Percentiles rank a stretch among this genome's conserved stretches.
Evolutionary conservation across 2,329 filamentous ascomycete species (phyloP).

Genomic region (Cytospora piceae): DNA sequence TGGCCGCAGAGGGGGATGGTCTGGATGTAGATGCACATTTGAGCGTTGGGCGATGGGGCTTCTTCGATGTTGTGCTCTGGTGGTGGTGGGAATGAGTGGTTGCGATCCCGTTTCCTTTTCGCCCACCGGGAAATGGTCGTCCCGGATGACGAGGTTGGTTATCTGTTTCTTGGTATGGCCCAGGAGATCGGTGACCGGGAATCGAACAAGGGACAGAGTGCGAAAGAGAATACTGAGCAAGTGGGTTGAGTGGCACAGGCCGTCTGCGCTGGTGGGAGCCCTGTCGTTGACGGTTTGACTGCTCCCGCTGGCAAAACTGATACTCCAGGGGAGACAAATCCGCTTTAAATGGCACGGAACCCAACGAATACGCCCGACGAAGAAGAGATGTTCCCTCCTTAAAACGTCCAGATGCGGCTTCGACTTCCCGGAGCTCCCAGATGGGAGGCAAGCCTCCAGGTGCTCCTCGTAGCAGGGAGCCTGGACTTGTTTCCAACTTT

Average conservation of each 20-base stretch:
- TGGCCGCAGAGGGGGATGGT: conserved; percentile 35
- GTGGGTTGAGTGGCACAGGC: background rate
- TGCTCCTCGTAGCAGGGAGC: background rate
- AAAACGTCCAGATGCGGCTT: background rate
- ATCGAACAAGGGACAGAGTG: background rate
- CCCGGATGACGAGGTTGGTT: background rate
- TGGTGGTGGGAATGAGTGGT: background rate
- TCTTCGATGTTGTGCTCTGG: background rate
- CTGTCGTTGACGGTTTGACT: background rate
- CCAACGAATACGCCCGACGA: background rate
- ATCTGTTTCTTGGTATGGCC: background rate
- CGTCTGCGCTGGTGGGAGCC: background rate
- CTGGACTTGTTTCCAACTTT: background rate
- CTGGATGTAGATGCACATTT: conserved; percentile 36
- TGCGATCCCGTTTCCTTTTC: background rate
- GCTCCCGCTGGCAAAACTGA: background rate
- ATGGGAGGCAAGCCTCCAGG: background rate
- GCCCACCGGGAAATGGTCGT: background rate
- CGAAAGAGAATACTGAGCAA: background rate
- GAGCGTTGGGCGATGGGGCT: background rate
- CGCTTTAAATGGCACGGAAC: background rate
- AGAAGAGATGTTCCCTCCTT: background rate
- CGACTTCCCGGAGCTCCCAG: background rate
- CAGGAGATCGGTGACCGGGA: background rate
- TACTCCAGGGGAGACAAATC: background rate